Percentiles rank a stretch among this genome's conserved stretches.
phyloP scores from a whole-genome alignment of 2,329 filamentous ascomycete genomes.

The Colletotrichum orchidophilum region DNA sequence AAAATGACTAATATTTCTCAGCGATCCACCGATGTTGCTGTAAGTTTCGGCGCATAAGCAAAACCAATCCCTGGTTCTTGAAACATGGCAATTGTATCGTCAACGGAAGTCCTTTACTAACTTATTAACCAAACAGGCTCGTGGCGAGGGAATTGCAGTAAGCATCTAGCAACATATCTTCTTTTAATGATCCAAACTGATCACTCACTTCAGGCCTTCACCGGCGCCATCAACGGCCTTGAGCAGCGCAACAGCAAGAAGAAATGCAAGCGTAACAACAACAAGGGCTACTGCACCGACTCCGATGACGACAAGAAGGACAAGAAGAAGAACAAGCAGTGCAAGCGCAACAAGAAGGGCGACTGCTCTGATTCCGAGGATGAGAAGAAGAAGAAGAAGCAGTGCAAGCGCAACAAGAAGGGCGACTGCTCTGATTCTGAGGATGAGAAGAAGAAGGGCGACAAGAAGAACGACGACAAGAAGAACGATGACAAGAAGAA shows the following conservation, averaged over 20 bases:
- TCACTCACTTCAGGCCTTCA: neutral
- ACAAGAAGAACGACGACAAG: neutral
- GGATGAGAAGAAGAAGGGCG: neutral
- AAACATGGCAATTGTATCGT: neutral
- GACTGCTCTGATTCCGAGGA: neutral
- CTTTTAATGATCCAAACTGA: neutral
- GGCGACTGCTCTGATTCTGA: slow-evolving; percentile 21
- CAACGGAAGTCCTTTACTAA: neutral
- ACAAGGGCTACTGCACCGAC: slow-evolving; percentile 17
- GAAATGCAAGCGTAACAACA: slow-evolving; percentile 26
- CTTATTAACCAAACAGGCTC: neutral
- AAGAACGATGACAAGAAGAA: neutral
- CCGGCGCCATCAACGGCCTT: neutral
- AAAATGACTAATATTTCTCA: neutral
- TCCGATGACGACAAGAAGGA: neutral
- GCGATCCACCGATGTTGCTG: slow-evolving; percentile 17
- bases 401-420: slow-evolving; percentile 27
- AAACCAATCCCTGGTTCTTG: neutral
- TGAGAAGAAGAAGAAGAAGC: slow-evolving; percentile 4
- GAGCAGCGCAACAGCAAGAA: slow-evolving; percentile 25
- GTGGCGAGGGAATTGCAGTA: slow-evolving; percentile 7
- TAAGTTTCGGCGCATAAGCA: neutral
- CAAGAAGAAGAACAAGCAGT: slow-evolving; percentile 5
- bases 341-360: slow-evolving; percentile 15
- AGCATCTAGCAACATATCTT: neutral